Percentiles rank a stretch among this genome's conserved stretches.
phyloP scores from a whole-genome alignment of 805 yeast species.

The Clavispora carvajalis region DNA sequence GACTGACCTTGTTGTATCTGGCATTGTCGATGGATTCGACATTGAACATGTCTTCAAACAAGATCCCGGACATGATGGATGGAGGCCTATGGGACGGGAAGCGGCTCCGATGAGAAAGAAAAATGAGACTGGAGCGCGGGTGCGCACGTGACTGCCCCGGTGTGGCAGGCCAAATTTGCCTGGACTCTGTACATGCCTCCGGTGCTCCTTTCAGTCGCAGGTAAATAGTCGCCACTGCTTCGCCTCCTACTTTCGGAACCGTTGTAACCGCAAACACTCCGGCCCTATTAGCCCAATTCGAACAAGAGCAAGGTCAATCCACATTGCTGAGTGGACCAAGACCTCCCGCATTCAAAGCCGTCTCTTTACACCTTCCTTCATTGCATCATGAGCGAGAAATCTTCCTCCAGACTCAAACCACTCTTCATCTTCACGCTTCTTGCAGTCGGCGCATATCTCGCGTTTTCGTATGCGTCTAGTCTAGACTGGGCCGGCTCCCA shows the following conservation, averaged over 20 bases:
- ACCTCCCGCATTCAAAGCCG: too few species aligned
- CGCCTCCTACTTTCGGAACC: too few species aligned
- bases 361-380: too few species aligned
- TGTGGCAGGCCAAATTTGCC: neutral
- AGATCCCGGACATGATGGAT: conserved; percentile 46
- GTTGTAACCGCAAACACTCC: too few species aligned
- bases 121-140: neutral
- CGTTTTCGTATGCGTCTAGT: neutral
- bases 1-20: conserved; percentile 85
- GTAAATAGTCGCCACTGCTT: conserved; percentile 1
- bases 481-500: neutral
- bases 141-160: neutral
- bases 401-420: neutral
- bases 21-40: conserved; percentile 81
- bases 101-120: neutral
- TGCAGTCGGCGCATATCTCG: neutral
- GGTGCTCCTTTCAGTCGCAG: neutral
- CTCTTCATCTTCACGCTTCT: neutral
- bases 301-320: too few species aligned
- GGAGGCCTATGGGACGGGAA: conserved; percentile 1
- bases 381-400: neutral
- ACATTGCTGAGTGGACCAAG: too few species aligned
- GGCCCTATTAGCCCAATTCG: too few species aligned
- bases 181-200: neutral
- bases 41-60: conserved; percentile 90